phyloP scores from a whole-genome alignment of 495 filamentous ascomycete species.

The Clavariopsis aquatica region DNA sequence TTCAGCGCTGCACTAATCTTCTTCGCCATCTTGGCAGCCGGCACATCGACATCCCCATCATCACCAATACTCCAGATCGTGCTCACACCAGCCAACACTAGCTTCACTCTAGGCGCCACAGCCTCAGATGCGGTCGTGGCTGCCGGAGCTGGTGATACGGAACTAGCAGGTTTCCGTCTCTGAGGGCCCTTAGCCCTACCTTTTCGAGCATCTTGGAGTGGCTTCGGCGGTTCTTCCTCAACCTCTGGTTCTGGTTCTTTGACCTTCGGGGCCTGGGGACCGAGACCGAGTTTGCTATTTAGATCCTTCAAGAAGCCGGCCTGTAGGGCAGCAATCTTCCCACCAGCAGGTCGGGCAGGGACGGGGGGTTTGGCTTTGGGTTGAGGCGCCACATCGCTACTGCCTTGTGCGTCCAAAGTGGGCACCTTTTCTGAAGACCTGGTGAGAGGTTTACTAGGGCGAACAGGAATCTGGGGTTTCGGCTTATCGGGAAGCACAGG shows the following conservation, averaged over 20 bases:
- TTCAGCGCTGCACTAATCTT: conserved; percentile 19
- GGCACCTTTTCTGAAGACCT: conserved; percentile 37
- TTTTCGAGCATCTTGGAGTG: conserved; percentile 83
- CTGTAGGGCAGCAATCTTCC: conserved; percentile 88
- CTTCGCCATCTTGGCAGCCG: conserved; percentile 26
- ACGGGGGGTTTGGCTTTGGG: conserved; percentile 54
- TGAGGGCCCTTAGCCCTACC: conserved; percentile 84
- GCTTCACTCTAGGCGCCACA: conserved; percentile 45
- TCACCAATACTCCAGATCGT: conserved; percentile 55
- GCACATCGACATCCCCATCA: conserved; percentile 51
- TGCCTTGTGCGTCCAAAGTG: conserved; percentile 14
- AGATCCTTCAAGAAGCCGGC: conserved; percentile 88
- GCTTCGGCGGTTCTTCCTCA: conserved; percentile 66
- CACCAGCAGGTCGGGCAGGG: conserved; percentile 75
- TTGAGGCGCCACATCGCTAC: conserved; percentile 24
- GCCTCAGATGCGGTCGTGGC: conserved; percentile 31
- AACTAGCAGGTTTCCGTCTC: conserved; percentile 67
- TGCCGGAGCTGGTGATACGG: conserved; percentile 37
- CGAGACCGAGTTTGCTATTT: conserved; percentile 79
- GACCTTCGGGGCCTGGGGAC: conserved; percentile 68
- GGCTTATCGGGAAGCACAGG: conserved; percentile 62
- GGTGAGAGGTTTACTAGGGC: conserved; percentile 61
- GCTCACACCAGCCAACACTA: conserved; percentile 51
- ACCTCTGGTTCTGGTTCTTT: conserved; percentile 61
- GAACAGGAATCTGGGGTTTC: conserved; percentile 76